Base-by-base conservation (phyloP, 2,329 filamentous ascomycete genomes). In the Colletotrichum musae region DNA sequence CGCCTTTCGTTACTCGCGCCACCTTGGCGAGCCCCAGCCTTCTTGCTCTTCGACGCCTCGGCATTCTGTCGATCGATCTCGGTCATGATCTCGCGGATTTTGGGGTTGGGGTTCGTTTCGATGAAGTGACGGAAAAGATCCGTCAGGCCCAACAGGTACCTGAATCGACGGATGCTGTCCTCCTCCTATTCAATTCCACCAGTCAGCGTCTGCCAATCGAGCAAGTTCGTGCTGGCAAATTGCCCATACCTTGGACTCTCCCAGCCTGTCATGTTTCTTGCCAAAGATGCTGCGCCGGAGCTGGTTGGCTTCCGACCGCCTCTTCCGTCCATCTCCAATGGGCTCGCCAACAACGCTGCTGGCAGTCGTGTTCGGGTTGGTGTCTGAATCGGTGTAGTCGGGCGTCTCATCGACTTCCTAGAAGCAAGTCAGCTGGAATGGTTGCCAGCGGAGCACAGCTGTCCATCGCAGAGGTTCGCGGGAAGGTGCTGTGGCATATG, bases 81-180 rank as follows among this genome's bases (percentile, higher is more conserved):
- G 58, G 89, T 88, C 88, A 98, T 96, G 74, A 98, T 94, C 68
- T 97, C 93, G 75, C 95, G 93, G 76, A 98, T 96, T 75, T 93
- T 94, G 16, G 96, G 95, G 77, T 99, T 95, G 5, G 95, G 95
- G 77, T 98, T 99, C 9, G 94, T 94, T 78, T 98, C 95, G 82
- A 99, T 99, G 81, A 99, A 99, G 82, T 99, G 96, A 73, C 97
- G 94, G 85, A 99, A 99, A 21, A 99, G 87, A 77, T 99, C 96
- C 16, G 96, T 99, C 60, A 99, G 86, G 28, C 97, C 97, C 15
- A 99, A 88, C 1, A 99, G 88, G 79, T 99, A 99, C 72, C 94
- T 92, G 80, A 99, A 99, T 78, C 96, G 89, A 74, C 95, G 91
- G 77, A 98, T 94, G 0, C 94, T 97, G 77, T 98, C 95, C 85